Base-by-base conservation (phyloP, 164 flowering plant species). In the Nelumbo lutea region DNA sequence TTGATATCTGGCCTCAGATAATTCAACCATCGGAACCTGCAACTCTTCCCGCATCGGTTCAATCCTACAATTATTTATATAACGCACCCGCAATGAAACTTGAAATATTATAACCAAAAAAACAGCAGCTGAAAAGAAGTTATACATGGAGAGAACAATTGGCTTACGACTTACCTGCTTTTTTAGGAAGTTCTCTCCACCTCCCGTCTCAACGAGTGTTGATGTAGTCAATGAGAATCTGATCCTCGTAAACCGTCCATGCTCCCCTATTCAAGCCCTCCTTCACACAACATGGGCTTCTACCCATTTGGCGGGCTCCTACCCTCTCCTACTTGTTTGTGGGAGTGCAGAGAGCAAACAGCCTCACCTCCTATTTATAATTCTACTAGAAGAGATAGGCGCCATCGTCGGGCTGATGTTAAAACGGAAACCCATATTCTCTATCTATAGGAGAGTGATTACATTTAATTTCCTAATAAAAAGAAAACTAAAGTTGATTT, bases 241-340 rank as follows among this genome's bases (percentile, higher is more conserved):
- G 61, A 15, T 80, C 83, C 68, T 80, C 83, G 40, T 3, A 0
- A n/a, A 70, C 66, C 6, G 83, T 14, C 83, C 83, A 80, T 8
- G 81, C 77, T 6, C 83, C 79, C 52, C 65, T 75, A 62, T 78
- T 75, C 39, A 75, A 27, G 0, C 75, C 77, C 11, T 52, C 73
- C 48, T 75, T 80, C 1, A 70, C 57, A 63, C 80, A 77, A 39
- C 81, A 72, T 1, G 83, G 83, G 1, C 62, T 70, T 47, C 79
- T 80, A 6, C 79, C 83, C 83, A 80, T 80, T 40, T 68, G 11
- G 8, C 11, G 27, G 27, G 27, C 27, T 27, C 27, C 27, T 27
- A 27, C 27, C 27, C 27, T 27, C 27, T 27, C 27, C 27, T 27
- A 27, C 27, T 27, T 27, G 27, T 27, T 27, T 27, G 27, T 27